Evolutionary conservation across 2,329 filamentous ascomycete genomes (phyloP).

Genomic region (Phaeosphaeria sp.): DNA sequence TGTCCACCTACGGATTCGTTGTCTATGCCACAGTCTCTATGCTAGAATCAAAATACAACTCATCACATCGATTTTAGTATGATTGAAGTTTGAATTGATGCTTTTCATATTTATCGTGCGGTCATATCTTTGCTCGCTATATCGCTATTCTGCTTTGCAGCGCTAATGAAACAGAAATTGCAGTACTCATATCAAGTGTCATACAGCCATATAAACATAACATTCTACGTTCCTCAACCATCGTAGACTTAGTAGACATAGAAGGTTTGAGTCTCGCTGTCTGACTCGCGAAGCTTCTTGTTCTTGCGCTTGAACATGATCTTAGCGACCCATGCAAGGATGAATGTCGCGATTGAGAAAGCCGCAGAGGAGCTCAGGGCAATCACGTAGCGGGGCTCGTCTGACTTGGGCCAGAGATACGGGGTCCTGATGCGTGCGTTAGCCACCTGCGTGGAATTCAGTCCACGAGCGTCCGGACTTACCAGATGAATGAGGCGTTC

Average conservation of each 20-base stretch:
- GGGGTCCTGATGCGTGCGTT: slow-evolving; percentile 31
- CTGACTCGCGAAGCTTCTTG: slow-evolving; percentile 36
- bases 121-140: too few relatives aligned
- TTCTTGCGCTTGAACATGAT: slow-evolving; percentile 39
- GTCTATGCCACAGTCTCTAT: too few relatives aligned
- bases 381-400: slow-evolving; percentile 39
- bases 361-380: slow-evolving; percentile 40
- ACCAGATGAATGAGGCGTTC: slow-evolving; percentile 52
- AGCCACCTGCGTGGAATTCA: neutral
- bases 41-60: too few relatives aligned
- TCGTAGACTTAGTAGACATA: slow-evolving; percentile 47
- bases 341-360: slow-evolving; percentile 40
- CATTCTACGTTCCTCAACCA: too few relatives aligned
- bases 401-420: slow-evolving; percentile 43
- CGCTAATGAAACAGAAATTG: too few relatives aligned
- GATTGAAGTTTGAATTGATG: too few relatives aligned
- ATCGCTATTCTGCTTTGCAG: too few relatives aligned
- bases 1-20: too few relatives aligned
- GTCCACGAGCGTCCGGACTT: neutral
- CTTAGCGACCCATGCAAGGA: slow-evolving; percentile 40
- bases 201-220: too few relatives aligned
- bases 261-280: slow-evolving; percentile 34
- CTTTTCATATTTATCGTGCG: too few relatives aligned
- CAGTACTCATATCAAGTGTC: too few relatives aligned
- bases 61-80: too few relatives aligned